A percentile compares a stretch with the other conserved stretches of the same genome.
Conservation (phyloP, 176 grass and related monocot genomes). For the Thalia dealbata region DNA sequence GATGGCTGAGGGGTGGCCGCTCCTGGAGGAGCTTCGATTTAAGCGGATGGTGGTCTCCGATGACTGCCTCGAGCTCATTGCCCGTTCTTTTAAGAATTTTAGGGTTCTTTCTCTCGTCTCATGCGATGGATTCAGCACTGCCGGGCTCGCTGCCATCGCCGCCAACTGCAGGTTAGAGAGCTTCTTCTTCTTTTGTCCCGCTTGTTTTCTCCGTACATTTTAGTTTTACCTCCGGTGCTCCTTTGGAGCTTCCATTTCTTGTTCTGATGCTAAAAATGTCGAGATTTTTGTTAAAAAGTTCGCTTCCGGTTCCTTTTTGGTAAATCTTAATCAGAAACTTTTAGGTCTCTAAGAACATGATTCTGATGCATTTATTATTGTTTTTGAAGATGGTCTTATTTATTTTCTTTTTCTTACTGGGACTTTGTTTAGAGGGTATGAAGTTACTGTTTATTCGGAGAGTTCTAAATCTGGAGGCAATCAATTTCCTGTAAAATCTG, state of each 20-base stretch:
- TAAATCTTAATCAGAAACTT: background rate
- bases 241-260: background rate
- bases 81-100: conserved; percentile 56
- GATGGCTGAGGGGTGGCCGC: conserved; percentile 51
- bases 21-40: conserved; percentile 64
- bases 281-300: background rate
- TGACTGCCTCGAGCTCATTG: conserved; percentile 65
- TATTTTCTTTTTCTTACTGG: background rate
- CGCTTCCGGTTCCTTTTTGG: background rate
- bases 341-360: background rate
- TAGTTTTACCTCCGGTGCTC: background rate
- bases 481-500: background rate
- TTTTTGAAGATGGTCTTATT: background rate
- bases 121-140: conserved; percentile 64
- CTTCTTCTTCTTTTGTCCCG: background rate
- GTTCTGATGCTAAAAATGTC: background rate
- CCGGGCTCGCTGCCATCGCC: conserved; percentile 50
- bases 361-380: background rate
- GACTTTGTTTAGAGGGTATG: background rate
- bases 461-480: background rate
- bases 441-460: background rate
- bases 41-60: conserved; percentile 74
- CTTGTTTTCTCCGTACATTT: background rate
- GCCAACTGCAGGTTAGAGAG: conserved; percentile 51
- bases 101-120: conserved; percentile 48